Evolutionary conservation across 2,329 filamentous ascomycete species (phyloP).

Genomic region (Huntiella moniliformis): DNA sequence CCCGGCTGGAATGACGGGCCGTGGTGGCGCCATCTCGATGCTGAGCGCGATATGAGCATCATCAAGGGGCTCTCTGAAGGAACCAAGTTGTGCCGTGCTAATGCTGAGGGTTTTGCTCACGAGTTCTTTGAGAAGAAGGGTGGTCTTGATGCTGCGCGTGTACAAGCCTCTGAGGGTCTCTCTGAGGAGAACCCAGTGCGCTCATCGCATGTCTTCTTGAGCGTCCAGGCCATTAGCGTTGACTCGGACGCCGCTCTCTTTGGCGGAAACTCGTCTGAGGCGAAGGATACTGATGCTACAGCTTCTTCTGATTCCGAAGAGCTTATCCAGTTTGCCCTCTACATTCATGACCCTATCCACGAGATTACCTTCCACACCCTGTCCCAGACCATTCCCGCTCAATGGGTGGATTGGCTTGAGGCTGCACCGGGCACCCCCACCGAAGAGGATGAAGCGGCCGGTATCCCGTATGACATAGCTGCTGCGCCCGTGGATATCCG

Average conservation of each 20-base stretch:
- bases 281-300: conserved; percentile 31
- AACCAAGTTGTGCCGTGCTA: conserved; percentile 76
- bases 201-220: conserved; percentile 84
- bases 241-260: conserved; percentile 50
- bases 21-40: conserved; percentile 69
- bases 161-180: conserved; percentile 58
- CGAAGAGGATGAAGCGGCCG: conserved; percentile 20
- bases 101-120: conserved; percentile 67
- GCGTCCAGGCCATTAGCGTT: conserved; percentile 71
- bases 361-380: conserved; percentile 70
- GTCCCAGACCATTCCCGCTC: conserved; percentile 64
- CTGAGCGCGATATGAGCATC: conserved; percentile 56
- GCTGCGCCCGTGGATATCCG: conserved; percentile 56
- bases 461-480: conserved; percentile 20
- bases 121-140: conserved; percentile 69
- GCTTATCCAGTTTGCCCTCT: conserved; percentile 54
- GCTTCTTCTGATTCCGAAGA: conserved; percentile 30
- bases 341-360: conserved; percentile 75
- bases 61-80: conserved; percentile 70
- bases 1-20: conserved; percentile 82
- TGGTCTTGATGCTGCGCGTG: conserved; percentile 62
- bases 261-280: conserved; percentile 27
- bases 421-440: conserved; percentile 24
- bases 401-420: conserved; percentile 87
- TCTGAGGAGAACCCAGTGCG: conserved; percentile 77